A percentile compares a stretch with the other conserved stretches of the same genome.
Conservation (phyloP, 176 grass and related monocot species). For the Cymbopogon citratus region DNA sequence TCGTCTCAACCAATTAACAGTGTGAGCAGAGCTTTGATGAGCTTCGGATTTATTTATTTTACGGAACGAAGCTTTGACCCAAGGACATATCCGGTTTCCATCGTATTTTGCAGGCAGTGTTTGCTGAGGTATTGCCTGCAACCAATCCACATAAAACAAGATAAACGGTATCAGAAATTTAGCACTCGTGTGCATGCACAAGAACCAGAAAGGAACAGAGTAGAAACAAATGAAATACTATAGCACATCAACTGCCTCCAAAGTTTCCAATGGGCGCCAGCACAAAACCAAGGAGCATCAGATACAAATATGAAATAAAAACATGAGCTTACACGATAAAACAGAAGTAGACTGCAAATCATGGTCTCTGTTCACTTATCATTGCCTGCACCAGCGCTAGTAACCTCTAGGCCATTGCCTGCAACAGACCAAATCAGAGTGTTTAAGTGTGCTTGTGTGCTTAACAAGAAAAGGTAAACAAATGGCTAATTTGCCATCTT, state of each 20-base stretch:
- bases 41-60: constrained; percentile 13
- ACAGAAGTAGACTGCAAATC: neutral
- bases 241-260: neutral
- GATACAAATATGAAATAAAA: neutral
- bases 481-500: too few relatives aligned
- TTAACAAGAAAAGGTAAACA: neutral
- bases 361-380: constrained; percentile 13
- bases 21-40: neutral
- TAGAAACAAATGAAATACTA: neutral
- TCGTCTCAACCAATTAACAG: neutral
- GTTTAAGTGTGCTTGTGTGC: neutral
- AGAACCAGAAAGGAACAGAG: neutral
- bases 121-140: constrained; percentile 24
- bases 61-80: neutral
- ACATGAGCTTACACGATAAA: constrained; percentile 12
- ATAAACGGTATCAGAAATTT: neutral
- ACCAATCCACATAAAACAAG: neutral
- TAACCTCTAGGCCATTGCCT: constrained; percentile 84
- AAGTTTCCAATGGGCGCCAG: neutral
- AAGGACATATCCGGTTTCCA: neutral
- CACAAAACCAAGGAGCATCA: neutral
- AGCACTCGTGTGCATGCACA: neutral
- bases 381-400: constrained; percentile 12
- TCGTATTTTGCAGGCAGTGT: neutral
- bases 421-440: constrained; percentile 17